These are phyloP conservation scores for Saturnispora bothae DNA, from an alignment of 805 yeast species.

Conservation along the genomic window DNA sequence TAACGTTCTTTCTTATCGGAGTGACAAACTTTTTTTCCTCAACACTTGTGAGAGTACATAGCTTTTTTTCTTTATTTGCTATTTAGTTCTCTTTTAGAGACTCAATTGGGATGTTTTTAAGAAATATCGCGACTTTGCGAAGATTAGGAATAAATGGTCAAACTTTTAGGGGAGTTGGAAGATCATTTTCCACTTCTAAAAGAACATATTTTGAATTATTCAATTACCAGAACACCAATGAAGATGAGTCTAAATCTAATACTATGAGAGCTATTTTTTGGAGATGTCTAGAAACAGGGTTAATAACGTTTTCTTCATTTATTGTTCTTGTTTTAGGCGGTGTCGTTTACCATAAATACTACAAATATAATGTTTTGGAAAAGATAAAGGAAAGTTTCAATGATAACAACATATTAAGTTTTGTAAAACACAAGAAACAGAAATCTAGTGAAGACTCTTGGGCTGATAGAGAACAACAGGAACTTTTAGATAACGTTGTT, in stretches of 20 bases:
- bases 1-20: not conserved
- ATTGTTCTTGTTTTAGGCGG: slow-evolving; percentile 66
- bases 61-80: too few relatives aligned
- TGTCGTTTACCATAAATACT: slow-evolving; percentile 52
- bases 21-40: not conserved
- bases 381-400: slow-evolving; percentile 63
- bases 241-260: not conserved
- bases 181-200: not conserved
- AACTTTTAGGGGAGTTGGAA: too few relatives aligned
- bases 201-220: not conserved
- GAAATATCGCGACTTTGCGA: too few relatives aligned
- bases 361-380: slow-evolving; percentile 45
- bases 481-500: slow-evolving; percentile 51
- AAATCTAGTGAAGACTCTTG: slow-evolving; percentile 36
- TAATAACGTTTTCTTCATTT: slow-evolving; percentile 60
- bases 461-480: slow-evolving; percentile 66
- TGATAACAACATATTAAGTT: slow-evolving; percentile 48
- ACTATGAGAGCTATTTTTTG: slow-evolving; percentile 1
- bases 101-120: too few relatives aligned
- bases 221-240: not conserved
- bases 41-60: not conserved
- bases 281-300: slow-evolving; percentile 55
- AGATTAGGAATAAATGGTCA: too few relatives aligned
- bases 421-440: slow-evolving; percentile 46
- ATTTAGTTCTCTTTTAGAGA: too few relatives aligned